Base-by-base conservation (phyloP, 805 yeast genomes). In the Cyberlindnera suaveolens region DNA sequence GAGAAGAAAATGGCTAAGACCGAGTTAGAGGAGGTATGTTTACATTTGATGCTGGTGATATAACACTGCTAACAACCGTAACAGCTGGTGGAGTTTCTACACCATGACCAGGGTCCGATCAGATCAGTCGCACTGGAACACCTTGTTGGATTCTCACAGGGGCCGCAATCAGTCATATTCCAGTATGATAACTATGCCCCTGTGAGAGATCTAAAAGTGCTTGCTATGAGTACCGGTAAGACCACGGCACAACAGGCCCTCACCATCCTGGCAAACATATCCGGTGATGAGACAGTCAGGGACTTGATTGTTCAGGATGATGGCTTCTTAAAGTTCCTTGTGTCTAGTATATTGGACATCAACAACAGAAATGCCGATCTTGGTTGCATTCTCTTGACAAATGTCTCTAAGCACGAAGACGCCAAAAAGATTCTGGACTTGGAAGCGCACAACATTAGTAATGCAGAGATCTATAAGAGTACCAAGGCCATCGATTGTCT, bases 61-160 rank as follows among this genome's bases (percentile, higher is more conserved):
- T 23, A 23, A 23, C 27, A 23, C 11, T 23, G 11, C 27, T 23
- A 23, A 23, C 27, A 11, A 18, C 26, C 8, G 58, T 80, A 77
- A 19, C 23, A 19, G 68, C 68, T 90, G 36, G 95, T 88, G 18
- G 78, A 73, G 38, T 89, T 90, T 58, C 70, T 90, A 47, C 96
- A 86, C 61, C 78, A 91, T 7, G 82, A 85, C 2, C 87, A 84
- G 57, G 81, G 85, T 3, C 82, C 83, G 10, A 85, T 88, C 29
- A 78, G 83, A 46, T 87, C 82, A 53, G 82, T 89, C 44, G 97
- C 97, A 0, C 68, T 90, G 38, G 93, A 85, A 54, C 81, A 88
- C 60, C 63, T 89, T 42, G 88, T 87, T 11, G 95, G 90, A 3
- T 86, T 74, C 61, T 82, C 95, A 9, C 77, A 80, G 37, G 91